Base-by-base conservation (phyloP, 2,329 filamentous ascomycete species). In the Fonsecaea pedrosoi region DNA sequence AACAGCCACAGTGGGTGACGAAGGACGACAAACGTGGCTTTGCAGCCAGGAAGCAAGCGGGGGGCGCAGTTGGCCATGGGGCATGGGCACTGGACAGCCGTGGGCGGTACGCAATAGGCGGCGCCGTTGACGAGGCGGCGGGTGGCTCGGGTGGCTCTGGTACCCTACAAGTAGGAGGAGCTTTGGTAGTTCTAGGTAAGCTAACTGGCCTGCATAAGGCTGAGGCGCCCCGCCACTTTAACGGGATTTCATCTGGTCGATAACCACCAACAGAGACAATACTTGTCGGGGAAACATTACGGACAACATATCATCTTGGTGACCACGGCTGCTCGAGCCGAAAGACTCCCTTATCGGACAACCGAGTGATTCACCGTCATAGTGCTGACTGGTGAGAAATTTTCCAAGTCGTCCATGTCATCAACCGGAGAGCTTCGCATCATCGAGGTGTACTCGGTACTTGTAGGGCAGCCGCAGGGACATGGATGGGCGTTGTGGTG, bases 341-440 rank as follows among this genome's bases (percentile, higher is more conserved):
- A 55, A 35, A 34, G 6, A 55, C 8, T 54, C 30, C 53, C 30
- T 55, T 25, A n/a, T 54, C 30, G 48, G 30, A 9, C 25, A 21
- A 45, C 35, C n/a, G 38, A 30, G 21, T 38, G 18, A 21, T 32
- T 37, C 21, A 40, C 30, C 21, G 35, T 15, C 13, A 34, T 60
- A 45, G 38, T 60, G 57, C 57, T 60, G 57, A 60, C 57, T 50
- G 57, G 57, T 60, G 40, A 50, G 38, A 12, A 35, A 50, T 60
- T 48, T 50, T 25, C 18, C 25, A 50, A 12, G 45, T 50, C 18
- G 45, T 50, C 45, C 45, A 50, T 50, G 45, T 50, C 40, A 35
- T 60, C 38, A 40, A 25, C 18, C 40, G 40, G 40, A 60, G 57
- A 48, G 25, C 21, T 48, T 50, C 13, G 38, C 42, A 42, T 30